Base-by-base conservation (phyloP, 257 asterid species). In the Solanum habrochaites region DNA sequence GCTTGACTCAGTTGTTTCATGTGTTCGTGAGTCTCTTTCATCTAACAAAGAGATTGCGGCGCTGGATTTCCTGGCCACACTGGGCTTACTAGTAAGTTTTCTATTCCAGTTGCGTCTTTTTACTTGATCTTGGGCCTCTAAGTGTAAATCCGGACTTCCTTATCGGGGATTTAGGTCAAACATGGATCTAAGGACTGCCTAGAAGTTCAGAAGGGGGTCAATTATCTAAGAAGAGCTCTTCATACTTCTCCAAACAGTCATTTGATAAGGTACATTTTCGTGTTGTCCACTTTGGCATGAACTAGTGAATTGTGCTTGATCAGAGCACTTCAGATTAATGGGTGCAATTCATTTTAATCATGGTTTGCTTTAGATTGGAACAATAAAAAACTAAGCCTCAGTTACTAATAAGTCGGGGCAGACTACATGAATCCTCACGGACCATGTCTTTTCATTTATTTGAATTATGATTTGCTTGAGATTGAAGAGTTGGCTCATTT, bases 221-320 rank as follows among this genome's bases (percentile, higher is more conserved):
- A 89, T 88, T 97, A 97, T 91, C 94, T 97, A 82, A 93, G 95
- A 88, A 97, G 95, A 88, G 93, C 93, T 88, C 94, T 97, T 90
- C 99, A 97, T 92, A 91, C 89, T 95, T 94, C 86, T 91, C 99
- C 99, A 74, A 90, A 92, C 88, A 96, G 95, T 90, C 88, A 89
- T 86, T 88, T 88, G 89, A 92, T 97, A 88, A 95, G 99, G 99
- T 96, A 49, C 85, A 80, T 80, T 80, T 80, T 49, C 85, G 31
- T 80, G 85, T 80, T 80, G 67, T 29, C 43, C 85, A 18, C 67
- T 80, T 31, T 29, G 43, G 69, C 85, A 80, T 80, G 67, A 80
- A 49, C 85, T 80, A 80, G 69, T 80, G 85, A 49, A 49, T 47
- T 29, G 69, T 29, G 43, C 25, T 80, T 80, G 69, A 49, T 80